Evolutionary conservation across 805 yeast species (phyloP).

Genomic region (Saccharomycopsis amapae): DNA sequence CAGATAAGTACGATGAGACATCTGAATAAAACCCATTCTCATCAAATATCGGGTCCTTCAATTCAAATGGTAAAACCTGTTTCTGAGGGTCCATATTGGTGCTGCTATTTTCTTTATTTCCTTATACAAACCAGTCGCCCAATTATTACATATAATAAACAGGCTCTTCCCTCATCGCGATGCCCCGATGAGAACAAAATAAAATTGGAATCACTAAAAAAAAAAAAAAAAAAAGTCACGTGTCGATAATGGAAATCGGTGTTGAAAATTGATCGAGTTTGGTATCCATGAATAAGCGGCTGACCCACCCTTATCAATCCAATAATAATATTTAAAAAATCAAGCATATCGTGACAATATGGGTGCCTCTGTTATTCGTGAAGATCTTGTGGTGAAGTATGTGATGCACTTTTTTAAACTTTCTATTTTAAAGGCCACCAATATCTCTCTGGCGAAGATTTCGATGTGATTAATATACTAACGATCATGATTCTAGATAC

Average conservation of each 20-base stretch:
- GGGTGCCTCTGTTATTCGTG: constrained; percentile 18
- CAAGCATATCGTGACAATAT: not conserved
- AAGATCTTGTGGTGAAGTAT: constrained; percentile 20
- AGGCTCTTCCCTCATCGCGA: no score
- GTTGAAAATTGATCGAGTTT: no score
- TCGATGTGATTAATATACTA: no score
- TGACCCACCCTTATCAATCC: no score
- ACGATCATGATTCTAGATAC: constrained; percentile 14
- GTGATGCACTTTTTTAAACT: constrained; percentile 1
- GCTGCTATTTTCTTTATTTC: not conserved
- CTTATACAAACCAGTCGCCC: no score
- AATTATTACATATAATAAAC: no score
- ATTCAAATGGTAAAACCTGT: constrained; percentile 16
- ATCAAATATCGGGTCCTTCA: constrained; percentile 5
- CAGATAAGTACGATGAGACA: constrained; percentile 18
- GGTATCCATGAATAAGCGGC: no score
- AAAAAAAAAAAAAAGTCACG: not conserved
- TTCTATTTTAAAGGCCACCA: not conserved
- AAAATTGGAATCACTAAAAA: not conserved
- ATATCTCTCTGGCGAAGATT: no score
- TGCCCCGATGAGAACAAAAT: not conserved
- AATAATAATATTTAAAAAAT: not conserved
- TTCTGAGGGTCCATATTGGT: constrained; percentile 14
- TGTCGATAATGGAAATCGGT: no score
- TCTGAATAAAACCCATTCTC: constrained; percentile 7